These are phyloP conservation scores for Termitomyces sp. DNA, from an alignment of 768 basidiomycete genomes.

Conservation along the genomic window DNA sequence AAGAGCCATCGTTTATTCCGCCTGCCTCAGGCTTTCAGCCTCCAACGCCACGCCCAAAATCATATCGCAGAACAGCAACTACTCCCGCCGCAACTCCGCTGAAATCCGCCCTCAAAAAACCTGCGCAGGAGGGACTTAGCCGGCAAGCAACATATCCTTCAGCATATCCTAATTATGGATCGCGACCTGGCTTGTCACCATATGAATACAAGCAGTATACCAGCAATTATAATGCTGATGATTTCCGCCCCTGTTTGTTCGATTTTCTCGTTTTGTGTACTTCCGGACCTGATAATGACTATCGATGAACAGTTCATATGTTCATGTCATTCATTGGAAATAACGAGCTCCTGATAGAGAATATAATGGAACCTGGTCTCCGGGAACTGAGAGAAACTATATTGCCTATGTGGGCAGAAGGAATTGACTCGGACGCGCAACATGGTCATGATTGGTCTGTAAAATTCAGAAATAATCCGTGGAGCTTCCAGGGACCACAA, in stretches of 20 bases:
- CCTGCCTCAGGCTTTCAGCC: conserved; percentile 5
- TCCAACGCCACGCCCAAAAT: conserved; percentile 21
- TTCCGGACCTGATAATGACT: conserved; percentile 1
- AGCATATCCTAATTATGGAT: conserved; percentile 8
- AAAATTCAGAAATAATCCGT: conserved; percentile 62
- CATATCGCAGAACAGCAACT: conserved; percentile 28
- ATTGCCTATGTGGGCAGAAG: conserved; percentile 64
- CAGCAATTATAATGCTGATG: conserved; percentile 12
- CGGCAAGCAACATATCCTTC: conserved; percentile 19
- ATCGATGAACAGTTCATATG: conserved; percentile 50
- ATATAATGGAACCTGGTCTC: conserved; percentile 41
- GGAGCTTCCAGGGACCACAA: conserved; percentile 54
- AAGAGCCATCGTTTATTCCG: conserved; percentile 14
- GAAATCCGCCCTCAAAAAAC: conserved; percentile 57
- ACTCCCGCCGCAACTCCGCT: conserved; percentile 26
- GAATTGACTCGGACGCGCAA: conserved; percentile 42
- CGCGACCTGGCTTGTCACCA: conserved; percentile 3
- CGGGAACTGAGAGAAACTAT: conserved; percentile 54
- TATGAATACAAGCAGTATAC: conserved; percentile 5
- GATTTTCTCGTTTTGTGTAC: conserved; percentile 10
- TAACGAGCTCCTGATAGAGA: conserved; percentile 58
- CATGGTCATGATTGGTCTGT: conserved; percentile 49
- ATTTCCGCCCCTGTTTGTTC: conserved; percentile 25
- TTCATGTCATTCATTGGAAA: conserved; percentile 64
- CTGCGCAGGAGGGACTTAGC: conserved; percentile 17